Conservation (phyloP, 2,329 filamentous ascomycete genomes). For the Cladophialophora immunda region DNA sequence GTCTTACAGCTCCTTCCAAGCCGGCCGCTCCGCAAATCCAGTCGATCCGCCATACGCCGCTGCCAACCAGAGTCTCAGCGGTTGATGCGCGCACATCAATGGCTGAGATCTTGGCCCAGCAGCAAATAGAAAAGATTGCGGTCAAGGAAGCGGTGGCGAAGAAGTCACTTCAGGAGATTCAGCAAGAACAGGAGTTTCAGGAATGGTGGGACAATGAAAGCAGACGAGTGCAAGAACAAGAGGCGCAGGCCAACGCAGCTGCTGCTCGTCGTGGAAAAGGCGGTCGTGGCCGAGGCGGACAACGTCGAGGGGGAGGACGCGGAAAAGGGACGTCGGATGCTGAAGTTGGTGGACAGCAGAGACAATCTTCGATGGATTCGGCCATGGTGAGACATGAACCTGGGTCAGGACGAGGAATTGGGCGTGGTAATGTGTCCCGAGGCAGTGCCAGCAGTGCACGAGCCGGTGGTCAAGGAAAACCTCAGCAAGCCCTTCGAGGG, state of each 20-base stretch:
- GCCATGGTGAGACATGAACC: neutral
- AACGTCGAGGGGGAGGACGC: conserved; percentile 38
- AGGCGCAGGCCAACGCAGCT: conserved; percentile 48
- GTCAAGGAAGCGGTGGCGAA: conserved; percentile 84
- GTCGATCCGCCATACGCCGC: conserved; percentile 57
- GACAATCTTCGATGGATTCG: conserved; percentile 1
- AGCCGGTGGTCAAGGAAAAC: conserved; percentile 28
- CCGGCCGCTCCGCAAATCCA: conserved; percentile 48
- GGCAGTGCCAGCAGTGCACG: conserved; percentile 24
- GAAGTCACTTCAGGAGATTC: conserved; percentile 90
- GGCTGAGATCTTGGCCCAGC: conserved; percentile 86
- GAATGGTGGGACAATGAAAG: conserved; percentile 95
- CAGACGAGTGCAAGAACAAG: conserved; percentile 72
- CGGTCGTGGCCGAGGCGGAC: conserved; percentile 43
- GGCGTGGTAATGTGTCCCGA: conserved; percentile 12
- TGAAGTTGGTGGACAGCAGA: conserved; percentile 14
- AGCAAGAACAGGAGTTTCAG: conserved; percentile 95
- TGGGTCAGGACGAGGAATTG: conserved; percentile 22
- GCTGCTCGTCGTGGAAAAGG: conserved; percentile 49
- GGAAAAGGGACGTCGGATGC: conserved; percentile 30
- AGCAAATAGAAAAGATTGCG: conserved; percentile 82
- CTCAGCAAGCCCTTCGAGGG: conserved; percentile 28
- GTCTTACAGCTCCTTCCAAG: conserved; percentile 44
- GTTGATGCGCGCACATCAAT: conserved; percentile 64
- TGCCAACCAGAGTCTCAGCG: conserved; percentile 40